Conservation (phyloP, 176 grass and related monocot species). For the Rhynchospora breviuscula region DNA sequence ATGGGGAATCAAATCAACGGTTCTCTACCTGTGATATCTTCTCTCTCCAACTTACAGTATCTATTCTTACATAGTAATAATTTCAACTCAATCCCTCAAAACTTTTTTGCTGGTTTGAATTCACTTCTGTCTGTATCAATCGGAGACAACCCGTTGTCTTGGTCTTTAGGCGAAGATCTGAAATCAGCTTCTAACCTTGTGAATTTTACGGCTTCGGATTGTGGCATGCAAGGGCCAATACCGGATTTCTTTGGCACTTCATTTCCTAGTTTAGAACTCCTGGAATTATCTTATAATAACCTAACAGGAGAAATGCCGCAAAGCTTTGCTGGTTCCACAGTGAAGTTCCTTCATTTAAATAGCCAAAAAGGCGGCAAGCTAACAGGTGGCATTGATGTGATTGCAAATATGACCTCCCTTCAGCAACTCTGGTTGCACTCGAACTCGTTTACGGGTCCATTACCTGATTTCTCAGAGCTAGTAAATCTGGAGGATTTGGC, state of each 20-base stretch:
- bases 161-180: constrained; percentile 40
- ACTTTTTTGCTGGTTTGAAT: constrained; percentile 65
- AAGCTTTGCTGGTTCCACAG: constrained; percentile 13
- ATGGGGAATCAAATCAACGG: constrained; percentile 41
- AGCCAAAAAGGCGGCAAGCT: constrained; percentile 14
- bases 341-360: constrained; percentile 68
- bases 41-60: constrained; percentile 37
- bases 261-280: constrained; percentile 26
- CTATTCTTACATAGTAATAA: constrained; percentile 41
- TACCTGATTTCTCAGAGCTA: constrained; percentile 56
- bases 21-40: constrained; percentile 42
- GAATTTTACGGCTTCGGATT: constrained; percentile 64
- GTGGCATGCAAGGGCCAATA: constrained; percentile 40
- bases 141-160: constrained; percentile 62
- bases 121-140: constrained; percentile 28
- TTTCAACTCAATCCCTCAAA: constrained; percentile 44
- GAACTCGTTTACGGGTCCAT: constrained; percentile 58
- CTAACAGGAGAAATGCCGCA: constrained; percentile 53
- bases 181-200: constrained; percentile 15
- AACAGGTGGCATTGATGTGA: constrained; percentile 41
- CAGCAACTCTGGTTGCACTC: constrained; percentile 67
- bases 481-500: constrained; percentile 34
- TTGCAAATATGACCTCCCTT: constrained; percentile 40
- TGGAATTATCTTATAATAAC: constrained; percentile 42
- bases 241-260: constrained; percentile 47